Base-by-base conservation (phyloP, 106 monocot species). In the Acorus calamus region DNA sequence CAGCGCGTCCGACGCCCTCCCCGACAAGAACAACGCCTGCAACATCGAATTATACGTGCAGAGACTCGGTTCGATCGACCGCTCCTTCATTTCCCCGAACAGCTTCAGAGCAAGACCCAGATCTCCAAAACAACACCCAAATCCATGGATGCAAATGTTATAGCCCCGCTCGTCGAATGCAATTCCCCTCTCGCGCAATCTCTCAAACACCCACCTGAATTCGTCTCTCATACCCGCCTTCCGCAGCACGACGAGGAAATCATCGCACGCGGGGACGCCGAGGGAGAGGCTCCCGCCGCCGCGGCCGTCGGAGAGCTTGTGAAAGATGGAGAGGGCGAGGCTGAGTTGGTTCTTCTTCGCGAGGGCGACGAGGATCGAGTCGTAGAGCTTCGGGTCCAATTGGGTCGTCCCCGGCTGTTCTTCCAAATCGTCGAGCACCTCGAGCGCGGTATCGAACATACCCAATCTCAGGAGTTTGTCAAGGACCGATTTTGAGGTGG, bases 1-100 rank as follows among this genome's bases (percentile, higher is more conserved):
- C 42, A 92, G 14, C 6, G 83, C 92, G 44, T 92, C 82, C 2
- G 14, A 4, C 2, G 83, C 66, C 71, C 53, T 79, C 11, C 88
- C 98, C 1, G 64, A 73, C 7, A 62, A 53, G 14, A 76, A 88
- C 4, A 99, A 54, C 2, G 74, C 92, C 6, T 54, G 56, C 5
- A 92, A 14, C 8, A 99, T 45, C 1, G 83, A 83, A 56, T 99
- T 99, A 46, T 81, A 86, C 0, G 92, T 92, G 52, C 88, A 99
- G 42, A 86, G 60, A 52, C 92, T 86, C 3, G 88, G 85, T 4
- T 14, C 53, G 0, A 68, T 42, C 11, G 41, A 47, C 0, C 73
- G 65, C 46, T 55, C 49, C 69, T 88, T 96, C 87, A 98, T 85
- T 60, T 83, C 79, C 57, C 59, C 68, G 65, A 99, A 99, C 9